A percentile compares a stretch with the other conserved stretches of the same genome.
Conservation (phyloP, 1,284 basidiomycete genomes). For the Ceratobasidium sp. region DNA sequence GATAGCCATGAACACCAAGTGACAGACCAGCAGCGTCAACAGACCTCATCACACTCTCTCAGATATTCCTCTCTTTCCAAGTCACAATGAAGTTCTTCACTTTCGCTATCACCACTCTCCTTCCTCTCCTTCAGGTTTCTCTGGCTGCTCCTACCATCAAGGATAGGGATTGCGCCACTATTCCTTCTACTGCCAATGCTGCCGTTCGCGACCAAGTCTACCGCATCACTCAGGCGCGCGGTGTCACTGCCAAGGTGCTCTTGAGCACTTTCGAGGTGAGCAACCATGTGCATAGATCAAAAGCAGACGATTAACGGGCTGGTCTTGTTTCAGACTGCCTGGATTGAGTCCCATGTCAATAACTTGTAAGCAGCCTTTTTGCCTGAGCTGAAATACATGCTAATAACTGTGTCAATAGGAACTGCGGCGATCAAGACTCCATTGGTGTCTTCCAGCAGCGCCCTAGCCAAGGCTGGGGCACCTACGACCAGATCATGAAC, state of each 20-base stretch:
- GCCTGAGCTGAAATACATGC: neutral
- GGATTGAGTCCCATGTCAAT: conserved; percentile 40
- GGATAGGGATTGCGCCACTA: conserved; percentile 12
- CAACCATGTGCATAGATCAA: neutral
- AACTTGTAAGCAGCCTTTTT: conserved; percentile 13
- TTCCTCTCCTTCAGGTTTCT: conserved; percentile 34
- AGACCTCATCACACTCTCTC: neutral
- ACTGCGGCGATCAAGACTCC: conserved; percentile 45
- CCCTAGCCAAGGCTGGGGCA: conserved; percentile 45
- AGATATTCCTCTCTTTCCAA: neutral
- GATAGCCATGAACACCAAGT: neutral
- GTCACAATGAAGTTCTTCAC: conserved; percentile 19
- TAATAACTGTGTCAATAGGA: neutral
- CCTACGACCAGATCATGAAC: conserved; percentile 44
- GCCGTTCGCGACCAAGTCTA: conserved; percentile 39
- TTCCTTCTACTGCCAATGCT: conserved; percentile 27
- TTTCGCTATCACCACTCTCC: conserved; percentile 4
- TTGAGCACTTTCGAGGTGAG: conserved; percentile 33
- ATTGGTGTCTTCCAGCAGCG: conserved; percentile 47
- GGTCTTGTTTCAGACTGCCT: conserved; percentile 20
- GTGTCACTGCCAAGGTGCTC: conserved; percentile 36
- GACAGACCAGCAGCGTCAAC: neutral
- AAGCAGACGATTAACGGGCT: neutral
- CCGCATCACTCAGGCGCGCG: conserved; percentile 25
- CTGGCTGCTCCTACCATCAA: conserved; percentile 20